Evolutionary conservation across 768 basidiomycete species (phyloP), one percentile per base, ranked within the genome.

Genomic region (Tulasnella calospora): DNA sequence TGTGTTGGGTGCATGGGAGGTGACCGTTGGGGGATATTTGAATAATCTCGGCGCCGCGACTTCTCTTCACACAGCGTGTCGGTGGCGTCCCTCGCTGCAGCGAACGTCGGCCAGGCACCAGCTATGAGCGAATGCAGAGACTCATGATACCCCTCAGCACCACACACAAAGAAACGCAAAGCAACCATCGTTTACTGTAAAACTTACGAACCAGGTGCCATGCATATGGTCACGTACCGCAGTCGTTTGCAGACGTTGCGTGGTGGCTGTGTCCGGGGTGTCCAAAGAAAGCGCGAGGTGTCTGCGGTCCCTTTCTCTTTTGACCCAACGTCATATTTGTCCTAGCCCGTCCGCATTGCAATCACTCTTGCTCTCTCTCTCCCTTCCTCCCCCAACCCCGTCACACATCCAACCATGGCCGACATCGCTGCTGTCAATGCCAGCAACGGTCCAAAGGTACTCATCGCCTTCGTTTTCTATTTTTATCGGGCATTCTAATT

Each of bases 61-160:
- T 44, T 67, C 61, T 51, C 61, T 67, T 67, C 33, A 67, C 61
- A 35, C 61, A 67, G 61, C 61, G 61, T 67, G 61, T 67, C 61
- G 27, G 61, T 67, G 61, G 61, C 61, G 61, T 51, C 51, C 51
- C 51, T 51, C 51, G 21, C 51, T 7, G 21, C n/a, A 51, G 51
- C 51, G 51, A 23, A 51, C 51, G 51, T 67, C 61, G 61, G 61
- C 6, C 61, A 67, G 61, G 61, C 61, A 67, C 61, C 19, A 17
- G 21, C 30, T 67, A 35, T 35, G 27, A 23, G 77, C 77, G 23
- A n/a, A 67, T 15, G 33, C 17, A 33, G 33, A 17, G 61, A 67
- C 61, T 35, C 4, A 67, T 67, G 61, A 67, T 35, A 67, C 61
- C 61, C 61, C 61, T 35, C 30, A 67, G 27, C 61, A 67, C 61